These are phyloP conservation scores for Ceratobasidium sp. DNA, from an alignment of 1,284 basidiomycete species.

Conservation along the genomic window DNA sequence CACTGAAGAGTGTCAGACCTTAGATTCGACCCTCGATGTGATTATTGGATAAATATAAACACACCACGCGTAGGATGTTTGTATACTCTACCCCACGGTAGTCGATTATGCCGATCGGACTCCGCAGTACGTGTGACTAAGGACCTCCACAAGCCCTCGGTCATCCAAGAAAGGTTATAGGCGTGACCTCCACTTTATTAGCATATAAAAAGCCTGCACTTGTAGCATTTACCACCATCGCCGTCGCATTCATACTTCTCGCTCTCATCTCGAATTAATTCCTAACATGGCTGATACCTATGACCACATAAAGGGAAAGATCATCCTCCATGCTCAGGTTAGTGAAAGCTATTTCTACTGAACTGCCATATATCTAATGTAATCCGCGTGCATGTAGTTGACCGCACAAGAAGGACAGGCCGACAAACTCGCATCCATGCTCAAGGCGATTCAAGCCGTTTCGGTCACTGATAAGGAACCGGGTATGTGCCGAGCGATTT, in stretches of 20 bases:
- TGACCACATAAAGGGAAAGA: neutral
- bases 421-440: neutral
- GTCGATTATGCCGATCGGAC: too few species aligned
- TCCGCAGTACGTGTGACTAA: neutral
- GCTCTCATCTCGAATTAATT: neutral
- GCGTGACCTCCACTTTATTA: neutral
- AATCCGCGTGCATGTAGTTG: neutral
- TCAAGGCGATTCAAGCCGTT: neutral
- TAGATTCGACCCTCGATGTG: too few species aligned
- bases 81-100: too few species aligned
- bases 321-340: conserved; percentile 9
- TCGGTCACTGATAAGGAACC: neutral
- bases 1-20: neutral
- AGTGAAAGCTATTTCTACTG: neutral
- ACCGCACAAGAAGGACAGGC: conserved; percentile 13
- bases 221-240: neutral
- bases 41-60: too few species aligned
- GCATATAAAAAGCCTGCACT: neutral
- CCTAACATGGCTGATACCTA: neutral
- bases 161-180: neutral
- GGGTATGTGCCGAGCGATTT: neutral
- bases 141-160: neutral
- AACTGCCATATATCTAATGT: neutral
- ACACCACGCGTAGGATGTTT: too few species aligned
- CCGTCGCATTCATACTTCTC: neutral